These are phyloP conservation scores for Triticum turgidum DNA, from an alignment of 176 grass and related monocot genomes.

Conservation along the genomic window DNA sequence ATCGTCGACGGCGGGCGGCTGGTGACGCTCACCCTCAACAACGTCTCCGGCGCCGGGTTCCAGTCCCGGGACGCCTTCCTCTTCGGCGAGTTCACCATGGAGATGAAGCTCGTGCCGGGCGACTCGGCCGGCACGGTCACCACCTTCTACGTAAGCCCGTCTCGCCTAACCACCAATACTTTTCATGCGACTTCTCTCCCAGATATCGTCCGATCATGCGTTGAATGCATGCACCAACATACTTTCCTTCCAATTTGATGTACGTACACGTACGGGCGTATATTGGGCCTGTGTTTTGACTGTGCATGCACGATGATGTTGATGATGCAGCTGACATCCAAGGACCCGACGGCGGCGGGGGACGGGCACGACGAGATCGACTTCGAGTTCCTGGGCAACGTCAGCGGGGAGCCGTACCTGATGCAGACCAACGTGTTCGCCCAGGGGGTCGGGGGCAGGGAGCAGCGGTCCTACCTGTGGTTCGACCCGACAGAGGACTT, in stretches of 20 bases:
- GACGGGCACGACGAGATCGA: conserved; percentile 61
- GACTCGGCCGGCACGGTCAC: conserved; percentile 54
- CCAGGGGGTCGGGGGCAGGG: conserved; percentile 36
- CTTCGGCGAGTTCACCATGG: conserved; percentile 49
- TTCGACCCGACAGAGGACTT: conserved; percentile 53
- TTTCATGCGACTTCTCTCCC: not conserved
- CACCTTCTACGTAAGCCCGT: conserved; percentile 42
- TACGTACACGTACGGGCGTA: not conserved
- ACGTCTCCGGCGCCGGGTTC: conserved; percentile 44
- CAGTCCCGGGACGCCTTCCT: conserved; percentile 46
- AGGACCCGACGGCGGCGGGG: conserved; percentile 9
- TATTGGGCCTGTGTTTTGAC: not conserved
- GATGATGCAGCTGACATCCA: conserved; percentile 28
- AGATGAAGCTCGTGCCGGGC: conserved; percentile 54
- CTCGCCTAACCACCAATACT: not conserved
- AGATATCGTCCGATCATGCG: not conserved
- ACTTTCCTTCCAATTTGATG: not conserved
- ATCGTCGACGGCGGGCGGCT: conserved; percentile 21
- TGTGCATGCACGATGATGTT: not conserved
- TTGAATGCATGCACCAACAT: too few species aligned
- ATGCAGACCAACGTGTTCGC: conserved; percentile 59
- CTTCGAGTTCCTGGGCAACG: conserved; percentile 64
- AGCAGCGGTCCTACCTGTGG: conserved; percentile 53
- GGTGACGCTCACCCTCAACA: conserved; percentile 33
- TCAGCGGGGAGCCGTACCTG: conserved; percentile 44